A percentile compares a stretch with the other conserved stretches of the same genome.
These are phyloP conservation scores for Dendrobium huoshanense DNA, from an alignment of 106 monocot species.

Conservation along the genomic window DNA sequence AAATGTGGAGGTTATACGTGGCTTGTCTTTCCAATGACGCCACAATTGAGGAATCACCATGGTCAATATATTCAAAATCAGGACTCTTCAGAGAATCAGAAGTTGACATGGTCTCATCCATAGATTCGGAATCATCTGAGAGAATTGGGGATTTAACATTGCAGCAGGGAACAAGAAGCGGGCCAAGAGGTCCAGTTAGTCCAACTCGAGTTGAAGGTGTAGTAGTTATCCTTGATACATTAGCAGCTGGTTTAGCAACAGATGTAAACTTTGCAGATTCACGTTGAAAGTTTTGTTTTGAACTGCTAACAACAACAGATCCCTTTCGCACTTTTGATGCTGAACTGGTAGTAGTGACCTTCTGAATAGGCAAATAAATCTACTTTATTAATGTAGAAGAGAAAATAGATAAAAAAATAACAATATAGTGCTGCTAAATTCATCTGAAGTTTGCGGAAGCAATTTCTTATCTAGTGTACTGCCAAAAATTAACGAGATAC, in stretches of 20 bases:
- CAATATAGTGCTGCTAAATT: neutral
- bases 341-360: conserved; percentile 11
- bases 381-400: neutral
- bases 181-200: conserved; percentile 5
- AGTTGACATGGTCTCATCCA: conserved; percentile 78
- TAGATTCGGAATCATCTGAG: conserved; percentile 49
- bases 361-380: conserved; percentile 18
- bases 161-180: conserved; percentile 46
- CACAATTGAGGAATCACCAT: conserved; percentile 50
- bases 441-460: neutral
- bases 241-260: conserved; percentile 10
- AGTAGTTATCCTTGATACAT: neutral
- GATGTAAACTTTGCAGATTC: conserved; percentile 19
- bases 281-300: conserved; percentile 12
- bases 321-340: conserved; percentile 28
- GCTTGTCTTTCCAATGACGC: conserved; percentile 67
- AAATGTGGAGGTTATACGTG: conserved; percentile 54
- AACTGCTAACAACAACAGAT: conserved; percentile 1
- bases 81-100: conserved; percentile 88
- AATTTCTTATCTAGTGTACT: no score
- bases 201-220: conserved; percentile 9
- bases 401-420: neutral
- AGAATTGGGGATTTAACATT: conserved; percentile 22
- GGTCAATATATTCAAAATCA: conserved; percentile 86
- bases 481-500: no score